Evolutionary conservation across 768 basidiomycete species (phyloP).

Genomic region (Xerocomus brunneocitrinus): DNA sequence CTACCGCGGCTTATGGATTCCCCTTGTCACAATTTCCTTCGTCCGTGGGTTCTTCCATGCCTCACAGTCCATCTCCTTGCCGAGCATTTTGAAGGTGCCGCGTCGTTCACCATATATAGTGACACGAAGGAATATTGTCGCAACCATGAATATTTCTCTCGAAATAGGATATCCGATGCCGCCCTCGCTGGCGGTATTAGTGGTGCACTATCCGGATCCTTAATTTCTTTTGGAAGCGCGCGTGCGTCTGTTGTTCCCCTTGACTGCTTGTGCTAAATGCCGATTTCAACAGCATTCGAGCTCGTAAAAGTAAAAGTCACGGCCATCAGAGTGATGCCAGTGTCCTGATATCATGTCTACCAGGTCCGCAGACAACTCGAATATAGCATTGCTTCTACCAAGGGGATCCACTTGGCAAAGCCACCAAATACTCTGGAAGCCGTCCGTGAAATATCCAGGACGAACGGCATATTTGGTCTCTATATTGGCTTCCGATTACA

Average conservation of each 20-base stretch:
- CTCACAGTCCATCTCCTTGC: conserved; percentile 1
- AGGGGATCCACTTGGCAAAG: conserved; percentile 63
- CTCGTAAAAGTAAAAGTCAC: conserved; percentile 74
- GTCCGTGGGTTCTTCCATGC: conserved; percentile 64
- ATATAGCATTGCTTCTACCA: conserved; percentile 81
- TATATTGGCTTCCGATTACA: conserved; percentile 88
- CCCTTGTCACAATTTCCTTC: conserved; percentile 91
- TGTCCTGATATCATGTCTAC: conserved; percentile 12
- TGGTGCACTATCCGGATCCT: conserved; percentile 82
- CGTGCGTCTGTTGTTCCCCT: conserved; percentile 50
- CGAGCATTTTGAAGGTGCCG: conserved; percentile 54
- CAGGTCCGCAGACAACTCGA: conserved; percentile 90
- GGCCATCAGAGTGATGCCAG: neutral
- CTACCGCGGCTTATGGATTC: conserved; percentile 88
- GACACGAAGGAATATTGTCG: conserved; percentile 73
- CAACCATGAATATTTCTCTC: conserved; percentile 52
- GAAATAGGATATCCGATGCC: conserved; percentile 60
- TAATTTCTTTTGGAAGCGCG: conserved; percentile 86
- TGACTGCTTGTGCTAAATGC: conserved; percentile 18
- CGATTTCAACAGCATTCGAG: conserved; percentile 64
- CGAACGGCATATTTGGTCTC: conserved; percentile 59
- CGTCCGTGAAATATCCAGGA: conserved; percentile 70
- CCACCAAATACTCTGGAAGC: conserved; percentile 78
- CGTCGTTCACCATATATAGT: conserved; percentile 89
- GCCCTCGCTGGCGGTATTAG: conserved; percentile 76